Percentiles rank a stretch among this genome's conserved stretches.
Evolutionary conservation across 345 rosid genomes (phyloP).

Genomic region (Linum tenue): DNA sequence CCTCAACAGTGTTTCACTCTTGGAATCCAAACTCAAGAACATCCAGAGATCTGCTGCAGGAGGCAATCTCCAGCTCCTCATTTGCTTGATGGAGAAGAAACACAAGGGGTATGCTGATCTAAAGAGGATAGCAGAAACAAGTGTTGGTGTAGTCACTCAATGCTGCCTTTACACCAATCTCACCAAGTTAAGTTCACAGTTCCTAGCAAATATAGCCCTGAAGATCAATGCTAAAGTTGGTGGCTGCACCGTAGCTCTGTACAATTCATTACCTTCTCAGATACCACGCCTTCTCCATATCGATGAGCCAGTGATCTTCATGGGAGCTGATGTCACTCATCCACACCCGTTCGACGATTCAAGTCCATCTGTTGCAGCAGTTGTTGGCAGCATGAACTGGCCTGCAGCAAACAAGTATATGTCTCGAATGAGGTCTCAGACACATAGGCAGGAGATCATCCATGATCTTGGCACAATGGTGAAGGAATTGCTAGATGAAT

Average conservation of each 20-base stretch:
- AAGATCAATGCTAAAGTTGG: slow-evolving; percentile 97
- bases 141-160: slow-evolving; percentile 74
- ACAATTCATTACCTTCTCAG: slow-evolving; percentile 68
- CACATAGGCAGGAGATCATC: slow-evolving; percentile 89
- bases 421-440: slow-evolving; percentile 91
- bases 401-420: slow-evolving; percentile 86
- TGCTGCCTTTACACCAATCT: slow-evolving; percentile 89
- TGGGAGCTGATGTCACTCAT: slow-evolving; percentile 98
- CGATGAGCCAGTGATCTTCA: slow-evolving; percentile 84
- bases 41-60: slow-evolving; percentile 51
- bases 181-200: slow-evolving; percentile 70
- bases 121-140: slow-evolving; percentile 88
- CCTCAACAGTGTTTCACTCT: slow-evolving; percentile 59
- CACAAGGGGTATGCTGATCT: slow-evolving; percentile 88
- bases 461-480: slow-evolving; percentile 79
- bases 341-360: slow-evolving; percentile 92
- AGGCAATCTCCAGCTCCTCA: slow-evolving; percentile 61
- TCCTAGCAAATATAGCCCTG: slow-evolving; percentile 80
- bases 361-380: slow-evolving; percentile 96
- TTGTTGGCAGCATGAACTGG: slow-evolving; percentile 99
- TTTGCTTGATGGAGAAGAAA: slow-evolving; percentile 88
- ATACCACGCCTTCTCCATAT: slow-evolving; percentile 58
- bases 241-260: slow-evolving; percentile 77
- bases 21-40: slow-evolving; percentile 68
- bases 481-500: slow-evolving; percentile 71